phyloP scores from a whole-genome alignment of 495 filamentous ascomycete genomes.

The Hypoxylon fragiforme region DNA sequence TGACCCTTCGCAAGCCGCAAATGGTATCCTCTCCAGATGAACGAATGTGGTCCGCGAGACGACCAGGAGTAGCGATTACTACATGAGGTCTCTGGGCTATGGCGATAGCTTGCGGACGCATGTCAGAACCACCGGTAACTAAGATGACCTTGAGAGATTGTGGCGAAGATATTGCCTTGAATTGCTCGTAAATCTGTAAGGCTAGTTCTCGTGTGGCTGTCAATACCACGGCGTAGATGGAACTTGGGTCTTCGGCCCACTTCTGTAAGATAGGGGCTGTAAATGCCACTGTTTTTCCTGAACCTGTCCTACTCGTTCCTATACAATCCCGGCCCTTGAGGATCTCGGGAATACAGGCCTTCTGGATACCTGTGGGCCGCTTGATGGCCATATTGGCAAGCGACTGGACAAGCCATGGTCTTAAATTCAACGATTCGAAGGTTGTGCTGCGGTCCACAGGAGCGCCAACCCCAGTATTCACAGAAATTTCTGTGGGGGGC shows the following conservation, averaged over 20 bases:
- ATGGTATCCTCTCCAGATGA: constrained; percentile 90
- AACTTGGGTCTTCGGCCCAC: constrained; percentile 90
- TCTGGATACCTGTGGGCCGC: constrained; percentile 88
- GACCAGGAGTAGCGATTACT: constrained; percentile 91
- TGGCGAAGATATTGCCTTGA: constrained; percentile 84
- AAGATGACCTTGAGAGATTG: constrained; percentile 83
- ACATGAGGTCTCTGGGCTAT: constrained; percentile 83
- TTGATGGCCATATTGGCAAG: constrained; percentile 85
- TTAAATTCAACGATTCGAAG: constrained; percentile 74
- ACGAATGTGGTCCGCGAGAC: constrained; percentile 90
- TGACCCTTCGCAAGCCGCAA: constrained; percentile 71
- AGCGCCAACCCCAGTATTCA: constrained; percentile 30
- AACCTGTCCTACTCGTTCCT: constrained; percentile 90
- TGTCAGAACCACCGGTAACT: constrained; percentile 88
- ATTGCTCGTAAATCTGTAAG: constrained; percentile 93
- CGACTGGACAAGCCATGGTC: constrained; percentile 88
- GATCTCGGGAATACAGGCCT: constrained; percentile 87
- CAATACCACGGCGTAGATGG: constrained; percentile 85
- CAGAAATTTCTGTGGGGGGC: constrained; percentile 26
- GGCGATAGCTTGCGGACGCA: constrained; percentile 84
- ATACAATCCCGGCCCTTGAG: constrained; percentile 90
- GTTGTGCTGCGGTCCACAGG: constrained; percentile 58
- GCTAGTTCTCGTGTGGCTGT: constrained; percentile 94
- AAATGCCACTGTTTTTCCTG: constrained; percentile 99
- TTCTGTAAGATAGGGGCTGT: constrained; percentile 88